A percentile compares a stretch with the other conserved stretches of the same genome.
Conservation (phyloP, 345 rosid genomes). For the Combretum micranthum region DNA sequence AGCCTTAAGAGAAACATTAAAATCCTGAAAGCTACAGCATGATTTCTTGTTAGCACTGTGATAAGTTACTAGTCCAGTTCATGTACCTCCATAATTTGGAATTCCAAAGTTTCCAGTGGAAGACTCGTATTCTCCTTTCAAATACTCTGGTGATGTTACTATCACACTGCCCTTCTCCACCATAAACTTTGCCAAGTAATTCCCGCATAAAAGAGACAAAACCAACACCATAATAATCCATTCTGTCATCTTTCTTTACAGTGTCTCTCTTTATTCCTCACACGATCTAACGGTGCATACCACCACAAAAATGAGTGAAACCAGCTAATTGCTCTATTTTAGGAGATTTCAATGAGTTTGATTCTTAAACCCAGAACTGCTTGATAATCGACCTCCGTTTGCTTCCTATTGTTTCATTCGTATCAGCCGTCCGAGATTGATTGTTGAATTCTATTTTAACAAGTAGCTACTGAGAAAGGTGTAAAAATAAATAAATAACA, state of each 20-base stretch:
- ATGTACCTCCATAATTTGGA: slow-evolving; percentile 62
- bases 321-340: not conserved
- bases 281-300: not conserved
- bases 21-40: slow-evolving; percentile 35
- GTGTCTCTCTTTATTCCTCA: not conserved
- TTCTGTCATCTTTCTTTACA: slow-evolving; percentile 40
- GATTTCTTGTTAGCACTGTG: slow-evolving; percentile 45
- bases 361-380: too few relatives aligned
- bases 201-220: slow-evolving; percentile 36
- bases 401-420: too few relatives aligned
- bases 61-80: slow-evolving; percentile 47
- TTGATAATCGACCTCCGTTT: too few relatives aligned
- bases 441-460: too few relatives aligned
- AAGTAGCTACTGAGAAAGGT: too few relatives aligned
- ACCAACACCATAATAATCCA: slow-evolving; percentile 27
- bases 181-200: slow-evolving; percentile 54
- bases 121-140: slow-evolving; percentile 51
- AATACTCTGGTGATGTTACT: slow-evolving; percentile 44
- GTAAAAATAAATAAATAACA: too few relatives aligned
- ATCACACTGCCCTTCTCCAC: slow-evolving; percentile 78
- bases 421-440: too few relatives aligned
- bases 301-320: not conserved
- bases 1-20: slow-evolving; percentile 37
- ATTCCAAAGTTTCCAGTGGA: slow-evolving; percentile 74
- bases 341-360: not conserved